These are phyloP conservation scores for Capsaspora owczarzaki DNA, from an alignment of 78 protist genomes.

Conservation along the genomic window DNA sequence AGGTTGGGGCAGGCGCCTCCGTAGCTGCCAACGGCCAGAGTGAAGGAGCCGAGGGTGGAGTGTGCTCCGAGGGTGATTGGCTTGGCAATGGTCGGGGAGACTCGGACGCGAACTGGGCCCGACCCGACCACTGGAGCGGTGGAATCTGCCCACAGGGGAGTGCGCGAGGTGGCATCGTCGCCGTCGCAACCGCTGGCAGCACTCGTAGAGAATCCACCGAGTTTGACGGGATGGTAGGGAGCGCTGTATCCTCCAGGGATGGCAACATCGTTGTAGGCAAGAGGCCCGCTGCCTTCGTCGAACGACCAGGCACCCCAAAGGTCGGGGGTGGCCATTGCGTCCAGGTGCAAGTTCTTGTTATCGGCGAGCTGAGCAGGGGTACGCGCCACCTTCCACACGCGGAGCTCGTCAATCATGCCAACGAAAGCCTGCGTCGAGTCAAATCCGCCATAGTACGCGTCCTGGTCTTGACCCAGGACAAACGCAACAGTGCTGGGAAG, in stretches of 20 bases:
- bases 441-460: not conserved
- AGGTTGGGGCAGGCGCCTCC: not conserved
- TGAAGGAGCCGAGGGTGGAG: not conserved
- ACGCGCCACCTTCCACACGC: not conserved
- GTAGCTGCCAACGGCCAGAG: not conserved
- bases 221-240: not conserved
- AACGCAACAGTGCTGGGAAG: too few relatives aligned
- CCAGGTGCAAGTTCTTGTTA: not conserved
- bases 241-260: too few relatives aligned
- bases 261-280: too few relatives aligned
- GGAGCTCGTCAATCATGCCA: not conserved
- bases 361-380: not conserved
- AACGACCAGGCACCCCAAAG: not conserved
- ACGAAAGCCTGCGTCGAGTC: not conserved
- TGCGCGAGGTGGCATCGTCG: not conserved
- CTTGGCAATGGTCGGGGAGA: too few relatives aligned
- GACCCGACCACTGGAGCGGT: not conserved
- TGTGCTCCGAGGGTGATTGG: not conserved
- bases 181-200: not conserved
- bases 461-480: too few relatives aligned
- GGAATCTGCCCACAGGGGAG: not conserved
- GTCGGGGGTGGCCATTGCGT: not conserved
- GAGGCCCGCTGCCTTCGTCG: not conserved
- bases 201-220: not conserved
- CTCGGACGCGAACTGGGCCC: not conserved